Evolutionary conservation across 2,329 filamentous ascomycete species (phyloP), one percentile per base, ranked within the genome.

Genomic region (Zymoseptoria pseudotritici): DNA sequence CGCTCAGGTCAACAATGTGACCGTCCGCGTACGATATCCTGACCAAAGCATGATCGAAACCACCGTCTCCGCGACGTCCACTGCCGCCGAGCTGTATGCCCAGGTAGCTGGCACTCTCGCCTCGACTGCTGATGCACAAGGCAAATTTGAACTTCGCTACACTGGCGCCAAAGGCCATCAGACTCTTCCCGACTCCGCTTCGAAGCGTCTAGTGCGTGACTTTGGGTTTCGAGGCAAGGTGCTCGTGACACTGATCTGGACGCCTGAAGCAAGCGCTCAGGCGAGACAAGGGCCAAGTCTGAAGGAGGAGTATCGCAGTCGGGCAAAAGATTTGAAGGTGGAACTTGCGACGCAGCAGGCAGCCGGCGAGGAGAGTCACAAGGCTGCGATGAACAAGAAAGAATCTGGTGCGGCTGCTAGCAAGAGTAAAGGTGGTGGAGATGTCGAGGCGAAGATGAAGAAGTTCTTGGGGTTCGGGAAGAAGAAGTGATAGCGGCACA

Each of bases 1-100:
- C 1, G 82, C 86, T 4, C 81, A 83, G 4, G 81, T 92, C 61
- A 84, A 83, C 55, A 83, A 84, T 31, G 83, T 96, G 31, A 82
- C 85, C 26, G 81, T 97, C 64, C 91, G 89, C 65, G 83, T 97
- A 54, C 88, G 92, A 24, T 92, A 97, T 67, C 93, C 93, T 0
- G 92, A 97, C 71, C 89, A 92, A 67, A 89, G 86, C 59, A 86
- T 87, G 57, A 84, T 91, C 31, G 84, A 91, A 56, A 87, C 87
- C 76, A 82, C 80, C n/a, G 85, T 95, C 65, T 82, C 80, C 1
- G 84, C 85, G 20, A 73, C 78, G 1, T 87, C 92, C 57, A 91
- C 89, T 0, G 88, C 87, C 1, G 79, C 82, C 2, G 82, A 83
- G 55, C 78, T 99, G 1, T 91, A 97, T 75, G 78, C 80, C 13